Base-by-base conservation (phyloP, 2,329 filamentous ascomycete genomes). In the Teratosphaeria destructans region DNA sequence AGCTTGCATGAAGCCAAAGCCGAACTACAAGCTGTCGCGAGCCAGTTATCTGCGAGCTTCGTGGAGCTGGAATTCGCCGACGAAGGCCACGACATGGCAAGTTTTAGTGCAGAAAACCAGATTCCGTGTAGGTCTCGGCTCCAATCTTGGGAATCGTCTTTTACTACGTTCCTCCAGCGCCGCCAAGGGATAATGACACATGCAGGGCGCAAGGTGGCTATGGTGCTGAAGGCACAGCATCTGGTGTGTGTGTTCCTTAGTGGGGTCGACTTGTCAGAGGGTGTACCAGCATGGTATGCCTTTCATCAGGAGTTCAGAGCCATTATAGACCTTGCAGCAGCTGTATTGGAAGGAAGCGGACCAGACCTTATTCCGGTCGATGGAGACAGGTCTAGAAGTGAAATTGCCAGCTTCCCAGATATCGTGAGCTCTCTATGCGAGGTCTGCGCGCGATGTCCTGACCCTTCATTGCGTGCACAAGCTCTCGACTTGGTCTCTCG, bases 171-270 rank as follows among this genome's bases (percentile, higher is more conserved):
- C 52, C 61, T 68, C 14, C 43, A 55, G 3, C 43, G 56, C 23
- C 52, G 56, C 10, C 63, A 64, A 29, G 47, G 52, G 3, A 29
- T 0, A 8, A 57, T 67, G 55, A 62, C 47, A n/a, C 29, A 57
- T 1, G 27, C 58, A 34, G 63, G 67, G 29, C 60, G 59, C 7
- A 67, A 62, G 56, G 63, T 59, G 4, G 65, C 65, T 1, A 67
- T 66, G 65, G 57, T 65, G 16, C 59, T 68, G 16, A 68, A 67
- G 58, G 66, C 65, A 34, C 65, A 68, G 53, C 64, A 68, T 35
- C 54, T 66, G 14, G 62, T 68, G 11, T 63, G 61, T 3, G 66
- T 67, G 53, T 63, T 65, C 19, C 59, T 68, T 6, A 34, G 61
- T 5, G 37, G 63, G n/a, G 62, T 66, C 29, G 64, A 67, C 49